These are phyloP conservation scores for Sclerotiophoma versabilis DNA, from an alignment of 2,329 filamentous ascomycete species.

Conservation along the genomic window DNA sequence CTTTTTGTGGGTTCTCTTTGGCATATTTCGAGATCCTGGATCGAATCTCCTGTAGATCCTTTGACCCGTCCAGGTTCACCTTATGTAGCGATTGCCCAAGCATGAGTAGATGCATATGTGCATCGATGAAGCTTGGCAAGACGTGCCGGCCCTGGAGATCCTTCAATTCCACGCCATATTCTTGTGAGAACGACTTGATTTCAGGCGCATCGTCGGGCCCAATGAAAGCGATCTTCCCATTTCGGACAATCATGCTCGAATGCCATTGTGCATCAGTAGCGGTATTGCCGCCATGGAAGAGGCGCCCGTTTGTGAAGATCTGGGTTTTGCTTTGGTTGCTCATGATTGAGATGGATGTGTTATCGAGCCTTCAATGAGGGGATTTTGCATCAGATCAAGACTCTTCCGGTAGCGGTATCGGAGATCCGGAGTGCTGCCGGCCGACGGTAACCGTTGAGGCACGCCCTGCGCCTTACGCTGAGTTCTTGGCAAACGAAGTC, in stretches of 20 bases:
- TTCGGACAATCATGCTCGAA: conserved; percentile 50
- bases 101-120: conserved; percentile 64
- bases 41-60: conserved; percentile 59
- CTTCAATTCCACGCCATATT: conserved; percentile 27
- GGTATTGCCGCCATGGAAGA: conserved; percentile 27
- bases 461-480: conserved; percentile 5
- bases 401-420: conserved; percentile 13
- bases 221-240: conserved; percentile 53
- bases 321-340: conserved; percentile 12
- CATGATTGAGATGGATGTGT: conserved; percentile 3
- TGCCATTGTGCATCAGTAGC: conserved; percentile 15
- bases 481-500: not conserved
- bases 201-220: conserved; percentile 37
- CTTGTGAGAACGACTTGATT: conserved; percentile 32
- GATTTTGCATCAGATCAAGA: conserved; percentile 16
- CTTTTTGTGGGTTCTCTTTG: conserved; percentile 52
- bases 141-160: conserved; percentile 53
- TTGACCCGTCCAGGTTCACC: conserved; percentile 57
- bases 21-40: conserved; percentile 56
- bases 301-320: conserved; percentile 39
- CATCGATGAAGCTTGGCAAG: conserved; percentile 65
- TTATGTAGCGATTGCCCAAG: conserved; percentile 63
- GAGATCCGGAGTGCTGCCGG: conserved; percentile 25
- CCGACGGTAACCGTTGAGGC: conserved; percentile 4
- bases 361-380: not conserved